Conservation (phyloP, 495 filamentous ascomycete species). For the Hypoxylon lenormandii region DNA sequence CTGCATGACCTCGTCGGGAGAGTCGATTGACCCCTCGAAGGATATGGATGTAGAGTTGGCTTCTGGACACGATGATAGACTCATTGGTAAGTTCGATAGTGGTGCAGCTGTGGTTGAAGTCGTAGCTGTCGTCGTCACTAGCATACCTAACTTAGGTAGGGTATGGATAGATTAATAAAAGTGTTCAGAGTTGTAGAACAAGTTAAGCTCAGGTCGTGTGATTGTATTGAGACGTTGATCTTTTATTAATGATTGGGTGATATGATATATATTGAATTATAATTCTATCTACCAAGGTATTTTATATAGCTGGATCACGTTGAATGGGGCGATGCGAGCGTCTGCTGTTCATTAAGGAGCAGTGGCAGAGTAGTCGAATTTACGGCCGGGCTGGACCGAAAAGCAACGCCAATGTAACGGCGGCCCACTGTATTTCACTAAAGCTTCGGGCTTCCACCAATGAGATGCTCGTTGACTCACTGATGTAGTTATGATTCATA, state of each 20-base stretch:
- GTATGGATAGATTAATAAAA: no score
- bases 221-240: conserved; percentile 10
- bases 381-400: neutral
- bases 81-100: conserved; percentile 28
- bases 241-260: conserved; percentile 13
- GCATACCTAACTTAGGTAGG: no score
- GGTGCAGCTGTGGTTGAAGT: conserved; percentile 19
- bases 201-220: conserved; percentile 11
- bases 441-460: conserved; percentile 11
- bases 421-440: conserved; percentile 8
- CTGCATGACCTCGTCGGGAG: conserved; percentile 19
- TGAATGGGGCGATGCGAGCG: neutral
- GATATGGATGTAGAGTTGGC: conserved; percentile 11
- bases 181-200: conserved; percentile 1
- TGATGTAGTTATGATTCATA: conserved; percentile 41
- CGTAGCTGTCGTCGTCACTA: conserved; percentile 35
- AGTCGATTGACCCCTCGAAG: conserved; percentile 18
- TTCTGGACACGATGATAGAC: conserved; percentile 32
- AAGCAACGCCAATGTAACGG: no score
- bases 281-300: conserved; percentile 6
- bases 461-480: conserved; percentile 12
- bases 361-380: neutral
- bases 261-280: conserved; percentile 5
- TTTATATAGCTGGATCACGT: conserved; percentile 7
- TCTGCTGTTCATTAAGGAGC: neutral